Percentiles rank a stretch among this genome's conserved stretches.
These are phyloP conservation scores for Sonneratia caseolaris DNA, from an alignment of 345 rosid genomes.

Conservation along the genomic window DNA sequence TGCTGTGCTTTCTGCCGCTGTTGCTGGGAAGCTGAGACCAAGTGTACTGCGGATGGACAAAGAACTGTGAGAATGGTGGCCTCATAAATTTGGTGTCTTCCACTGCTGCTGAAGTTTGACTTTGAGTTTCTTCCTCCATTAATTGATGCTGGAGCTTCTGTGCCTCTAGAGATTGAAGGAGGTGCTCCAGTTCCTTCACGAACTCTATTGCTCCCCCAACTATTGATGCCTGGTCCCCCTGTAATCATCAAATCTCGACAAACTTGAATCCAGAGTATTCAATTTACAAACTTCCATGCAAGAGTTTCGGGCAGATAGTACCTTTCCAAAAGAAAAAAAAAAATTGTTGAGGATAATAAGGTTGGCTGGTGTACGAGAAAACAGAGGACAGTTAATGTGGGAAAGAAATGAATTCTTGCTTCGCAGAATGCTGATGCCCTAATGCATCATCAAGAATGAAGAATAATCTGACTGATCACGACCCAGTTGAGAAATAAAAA, in stretches of 20 bases:
- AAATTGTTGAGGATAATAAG: not conserved
- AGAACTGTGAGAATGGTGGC: conserved; percentile 42
- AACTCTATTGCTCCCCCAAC: conserved; percentile 88
- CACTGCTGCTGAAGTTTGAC: not conserved
- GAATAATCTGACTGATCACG: not conserved
- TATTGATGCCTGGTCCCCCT: conserved; percentile 94
- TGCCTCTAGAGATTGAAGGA: conserved; percentile 58
- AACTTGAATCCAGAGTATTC: not conserved
- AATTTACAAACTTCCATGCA: not conserved
- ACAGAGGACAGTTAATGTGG: not conserved
- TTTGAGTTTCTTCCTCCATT: not conserved
- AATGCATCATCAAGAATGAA: not conserved
- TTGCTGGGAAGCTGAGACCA: conserved; percentile 45
- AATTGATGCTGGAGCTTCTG: conserved; percentile 27
- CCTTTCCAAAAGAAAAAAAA: too few species aligned
- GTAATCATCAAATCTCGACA: conserved; percentile 4
- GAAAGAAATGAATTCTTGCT: too few species aligned
- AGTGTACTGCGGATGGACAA: conserved; percentile 42
- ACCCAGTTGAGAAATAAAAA: too few species aligned
- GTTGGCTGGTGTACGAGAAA: not conserved
- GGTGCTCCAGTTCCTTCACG: conserved; percentile 78
- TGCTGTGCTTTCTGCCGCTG: conserved; percentile 31
- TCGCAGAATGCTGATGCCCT: not conserved
- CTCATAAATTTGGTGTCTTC: conserved; percentile 1
- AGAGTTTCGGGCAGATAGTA: not conserved